Evolutionary conservation across 2,329 filamentous ascomycete genomes (phyloP).

Genomic region (Alternaria gansuensis): DNA sequence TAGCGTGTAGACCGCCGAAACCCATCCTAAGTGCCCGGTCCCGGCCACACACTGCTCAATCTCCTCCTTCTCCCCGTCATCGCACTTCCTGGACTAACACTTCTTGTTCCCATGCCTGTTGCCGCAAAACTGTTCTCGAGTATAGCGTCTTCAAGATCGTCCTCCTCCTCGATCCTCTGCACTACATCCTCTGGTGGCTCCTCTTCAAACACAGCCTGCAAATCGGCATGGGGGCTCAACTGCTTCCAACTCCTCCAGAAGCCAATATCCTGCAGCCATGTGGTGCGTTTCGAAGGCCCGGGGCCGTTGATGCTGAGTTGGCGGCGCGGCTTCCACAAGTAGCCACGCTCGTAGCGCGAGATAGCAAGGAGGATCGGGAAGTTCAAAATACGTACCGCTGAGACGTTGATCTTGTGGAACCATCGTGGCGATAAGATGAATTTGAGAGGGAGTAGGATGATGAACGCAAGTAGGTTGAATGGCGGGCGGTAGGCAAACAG

Average conservation of each 20-base stretch:
- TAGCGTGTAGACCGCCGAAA: background rate
- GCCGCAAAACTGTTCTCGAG: slow-evolving; percentile 54
- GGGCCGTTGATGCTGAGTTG: slow-evolving; percentile 36
- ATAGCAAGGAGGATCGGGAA: slow-evolving; percentile 77
- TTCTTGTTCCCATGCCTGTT: slow-evolving; percentile 29
- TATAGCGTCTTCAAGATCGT: slow-evolving; percentile 58
- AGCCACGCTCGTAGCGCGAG: slow-evolving; percentile 72
- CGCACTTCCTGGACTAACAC: slow-evolving; percentile 46
- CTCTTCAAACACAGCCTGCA: slow-evolving; percentile 76
- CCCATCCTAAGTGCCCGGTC: slow-evolving; percentile 20
- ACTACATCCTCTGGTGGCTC: slow-evolving; percentile 68
- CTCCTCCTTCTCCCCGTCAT: slow-evolving; percentile 43
- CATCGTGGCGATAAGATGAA: slow-evolving; percentile 80
- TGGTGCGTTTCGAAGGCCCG: slow-evolving; percentile 53
- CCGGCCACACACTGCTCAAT: slow-evolving; percentile 51
- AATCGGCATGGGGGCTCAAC: slow-evolving; percentile 75
- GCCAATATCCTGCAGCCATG: slow-evolving; percentile 56
- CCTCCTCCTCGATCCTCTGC: slow-evolving; percentile 59
- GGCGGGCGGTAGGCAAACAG: slow-evolving; percentile 84
- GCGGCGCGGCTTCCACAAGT: slow-evolving; percentile 68
- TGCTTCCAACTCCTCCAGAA: slow-evolving; percentile 67
- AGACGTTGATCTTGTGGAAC: slow-evolving; percentile 91
- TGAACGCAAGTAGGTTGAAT: slow-evolving; percentile 81
- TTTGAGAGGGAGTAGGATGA: slow-evolving; percentile 78
- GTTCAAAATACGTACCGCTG: slow-evolving; percentile 76